Conservation (phyloP, 495 filamentous ascomycete genomes). For the Polyplosphaeria fusca region DNA sequence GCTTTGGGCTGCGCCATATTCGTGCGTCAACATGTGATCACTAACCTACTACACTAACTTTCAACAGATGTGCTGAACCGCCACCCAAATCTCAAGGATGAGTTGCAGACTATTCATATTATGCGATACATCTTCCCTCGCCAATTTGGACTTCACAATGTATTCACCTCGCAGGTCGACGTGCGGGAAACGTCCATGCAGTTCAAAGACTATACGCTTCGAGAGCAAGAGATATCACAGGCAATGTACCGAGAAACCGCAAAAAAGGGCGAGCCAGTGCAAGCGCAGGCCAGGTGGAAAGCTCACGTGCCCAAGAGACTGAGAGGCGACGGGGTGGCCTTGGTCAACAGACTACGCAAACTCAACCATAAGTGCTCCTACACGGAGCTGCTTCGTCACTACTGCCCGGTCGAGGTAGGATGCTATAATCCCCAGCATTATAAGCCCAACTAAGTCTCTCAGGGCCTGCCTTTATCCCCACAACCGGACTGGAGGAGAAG, state of each 20-base stretch:
- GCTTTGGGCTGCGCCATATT: slow-evolving; percentile 73
- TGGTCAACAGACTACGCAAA: slow-evolving; percentile 67
- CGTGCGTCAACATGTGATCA: slow-evolving; percentile 56
- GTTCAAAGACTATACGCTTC: slow-evolving; percentile 76
- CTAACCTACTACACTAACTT: slow-evolving; percentile 4
- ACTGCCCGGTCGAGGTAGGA: slow-evolving; percentile 64
- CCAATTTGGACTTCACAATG: slow-evolving; percentile 87
- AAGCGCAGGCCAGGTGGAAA: slow-evolving; percentile 24
- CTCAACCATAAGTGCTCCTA: slow-evolving; percentile 75
- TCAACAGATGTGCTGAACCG: slow-evolving; percentile 78
- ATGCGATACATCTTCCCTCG: slow-evolving; percentile 93
- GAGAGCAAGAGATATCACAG: slow-evolving; percentile 76
- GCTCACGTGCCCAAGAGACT: slow-evolving; percentile 69
- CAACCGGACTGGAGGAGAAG: slow-evolving; percentile 29
- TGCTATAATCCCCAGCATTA: not conserved
- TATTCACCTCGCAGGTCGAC: slow-evolving; percentile 71
- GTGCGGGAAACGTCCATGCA: slow-evolving; percentile 60
- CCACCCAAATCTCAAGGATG: slow-evolving; percentile 51
- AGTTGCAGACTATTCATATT: slow-evolving; percentile 62
- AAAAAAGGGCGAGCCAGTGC: slow-evolving; percentile 4
- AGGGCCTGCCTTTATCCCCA: slow-evolving; percentile 29
- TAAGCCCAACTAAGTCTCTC: slow-evolving; percentile 17
- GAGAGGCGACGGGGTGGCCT: slow-evolving; percentile 54
- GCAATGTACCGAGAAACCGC: not conserved
- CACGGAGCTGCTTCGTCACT: slow-evolving; percentile 67